Conservation (phyloP, 257 asterid genomes). For the Pogostemon cablin region DNA sequence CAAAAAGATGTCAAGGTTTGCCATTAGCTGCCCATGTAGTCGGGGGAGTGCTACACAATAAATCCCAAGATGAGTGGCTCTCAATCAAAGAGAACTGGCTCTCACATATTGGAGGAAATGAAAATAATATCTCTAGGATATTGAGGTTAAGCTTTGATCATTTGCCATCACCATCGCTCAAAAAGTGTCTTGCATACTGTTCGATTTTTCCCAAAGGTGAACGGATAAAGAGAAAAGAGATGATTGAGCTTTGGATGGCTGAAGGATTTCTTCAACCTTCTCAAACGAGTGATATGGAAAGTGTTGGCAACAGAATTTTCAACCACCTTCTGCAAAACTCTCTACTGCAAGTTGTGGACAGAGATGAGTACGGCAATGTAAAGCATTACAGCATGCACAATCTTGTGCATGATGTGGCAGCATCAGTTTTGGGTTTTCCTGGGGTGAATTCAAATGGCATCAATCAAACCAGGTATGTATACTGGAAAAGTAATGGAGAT, state of each 20-base stretch:
- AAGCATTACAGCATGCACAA: conserved; percentile 3
- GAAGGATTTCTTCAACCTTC: conserved; percentile 16
- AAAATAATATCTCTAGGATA: not conserved
- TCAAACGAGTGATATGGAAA: not conserved
- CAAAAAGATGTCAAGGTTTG: not conserved
- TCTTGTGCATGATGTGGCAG: conserved; percentile 19
- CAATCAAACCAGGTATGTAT: not conserved
- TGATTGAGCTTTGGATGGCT: conserved; percentile 16
- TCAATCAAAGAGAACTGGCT: not conserved
- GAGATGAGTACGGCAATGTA: not conserved
- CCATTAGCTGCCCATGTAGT: not conserved
- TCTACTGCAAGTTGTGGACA: not conserved
- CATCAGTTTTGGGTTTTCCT: not conserved
- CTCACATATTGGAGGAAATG: not conserved
- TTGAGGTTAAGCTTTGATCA: not conserved
- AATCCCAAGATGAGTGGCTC: not conserved
- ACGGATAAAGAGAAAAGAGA: not conserved
- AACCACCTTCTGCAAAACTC: not conserved
- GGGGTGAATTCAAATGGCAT: not conserved
- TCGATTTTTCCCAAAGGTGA: conserved; percentile 17
- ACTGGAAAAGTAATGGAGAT: not conserved
- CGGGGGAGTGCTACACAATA: not conserved
- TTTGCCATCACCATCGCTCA: not conserved
- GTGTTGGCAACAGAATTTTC: not conserved
- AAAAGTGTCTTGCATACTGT: not conserved